phyloP scores from a whole-genome alignment of 371 early-diverging fungal genomes.

The Lichtheimia corymbifera region DNA sequence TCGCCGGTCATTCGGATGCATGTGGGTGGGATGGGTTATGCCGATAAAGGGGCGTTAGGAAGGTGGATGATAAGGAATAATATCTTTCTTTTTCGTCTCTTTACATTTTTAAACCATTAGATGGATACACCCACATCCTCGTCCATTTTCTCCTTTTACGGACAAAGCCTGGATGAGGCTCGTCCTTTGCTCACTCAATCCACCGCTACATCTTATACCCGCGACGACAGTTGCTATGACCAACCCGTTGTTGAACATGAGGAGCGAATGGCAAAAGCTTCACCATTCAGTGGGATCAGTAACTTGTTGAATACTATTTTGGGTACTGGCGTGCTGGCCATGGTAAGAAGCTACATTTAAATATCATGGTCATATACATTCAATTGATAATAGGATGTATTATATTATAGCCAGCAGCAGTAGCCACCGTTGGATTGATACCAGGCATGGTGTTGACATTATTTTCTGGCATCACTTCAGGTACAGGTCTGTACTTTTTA shows the following conservation, averaged over 20 bases:
- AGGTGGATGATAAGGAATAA: too few relatives aligned
- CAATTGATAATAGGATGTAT: neutral
- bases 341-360: slow-evolving; percentile 58
- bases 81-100: neutral
- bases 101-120: too few relatives aligned
- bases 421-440: slow-evolving; percentile 82
- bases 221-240: neutral
- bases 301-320: slow-evolving; percentile 94
- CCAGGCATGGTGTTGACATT: slow-evolving; percentile 79
- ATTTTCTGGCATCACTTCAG: slow-evolving; percentile 74
- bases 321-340: slow-evolving; percentile 95
- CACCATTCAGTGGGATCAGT: slow-evolving; percentile 48
- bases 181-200: slow-evolving; percentile 18
- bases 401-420: slow-evolving; percentile 67
- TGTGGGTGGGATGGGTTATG: too few relatives aligned
- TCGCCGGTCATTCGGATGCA: too few relatives aligned
- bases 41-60: too few relatives aligned
- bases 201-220: slow-evolving; percentile 9
- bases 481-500: slow-evolving; percentile 84
- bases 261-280: slow-evolving; percentile 21
- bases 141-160: slow-evolving; percentile 10
- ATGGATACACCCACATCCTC: slow-evolving; percentile 7
- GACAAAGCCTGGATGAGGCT: slow-evolving; percentile 15
- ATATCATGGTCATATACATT: neutral
- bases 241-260: neutral